Evolutionary conservation across 2,329 filamentous ascomycete genomes (phyloP).

Genomic region (Botrytis aclada): DNA sequence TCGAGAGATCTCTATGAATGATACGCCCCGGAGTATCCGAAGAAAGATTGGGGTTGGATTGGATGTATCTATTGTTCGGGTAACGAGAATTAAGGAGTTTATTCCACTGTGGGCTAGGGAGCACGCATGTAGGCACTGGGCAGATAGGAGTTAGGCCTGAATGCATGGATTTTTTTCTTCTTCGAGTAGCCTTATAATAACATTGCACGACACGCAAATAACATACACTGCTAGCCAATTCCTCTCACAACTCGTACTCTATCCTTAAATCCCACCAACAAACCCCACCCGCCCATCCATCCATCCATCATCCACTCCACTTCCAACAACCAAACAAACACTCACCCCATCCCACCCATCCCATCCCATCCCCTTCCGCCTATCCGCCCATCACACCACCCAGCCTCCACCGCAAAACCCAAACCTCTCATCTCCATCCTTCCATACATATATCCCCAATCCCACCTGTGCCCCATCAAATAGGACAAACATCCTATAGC

Average conservation of each 20-base stretch:
- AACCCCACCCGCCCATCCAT: background rate
- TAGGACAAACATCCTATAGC: background rate
- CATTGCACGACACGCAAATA: too few species aligned
- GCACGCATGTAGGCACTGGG: background rate
- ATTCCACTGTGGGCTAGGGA: background rate
- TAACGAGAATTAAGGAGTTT: background rate
- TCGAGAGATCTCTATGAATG: background rate
- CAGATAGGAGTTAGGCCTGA: background rate
- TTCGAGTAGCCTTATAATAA: too few species aligned
- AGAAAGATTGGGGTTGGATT: background rate
- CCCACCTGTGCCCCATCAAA: background rate
- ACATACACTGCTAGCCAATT: background rate
- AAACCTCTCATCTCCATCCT: too few species aligned
- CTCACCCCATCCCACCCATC: background rate
- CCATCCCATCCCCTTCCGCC: too few species aligned
- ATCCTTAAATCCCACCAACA: background rate
- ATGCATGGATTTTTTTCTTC: background rate
- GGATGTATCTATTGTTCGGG: background rate
- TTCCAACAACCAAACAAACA: background rate
- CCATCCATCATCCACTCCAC: background rate
- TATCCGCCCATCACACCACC: background rate
- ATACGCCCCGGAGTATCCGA: background rate
- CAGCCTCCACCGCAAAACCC: too few species aligned
- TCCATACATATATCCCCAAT: rapidly evolving
- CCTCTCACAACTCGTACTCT: background rate